Evolutionary conservation across 1,284 basidiomycete species (phyloP), one percentile per base, ranked within the genome.

Genomic region (Ceratobasidium sp.): DNA sequence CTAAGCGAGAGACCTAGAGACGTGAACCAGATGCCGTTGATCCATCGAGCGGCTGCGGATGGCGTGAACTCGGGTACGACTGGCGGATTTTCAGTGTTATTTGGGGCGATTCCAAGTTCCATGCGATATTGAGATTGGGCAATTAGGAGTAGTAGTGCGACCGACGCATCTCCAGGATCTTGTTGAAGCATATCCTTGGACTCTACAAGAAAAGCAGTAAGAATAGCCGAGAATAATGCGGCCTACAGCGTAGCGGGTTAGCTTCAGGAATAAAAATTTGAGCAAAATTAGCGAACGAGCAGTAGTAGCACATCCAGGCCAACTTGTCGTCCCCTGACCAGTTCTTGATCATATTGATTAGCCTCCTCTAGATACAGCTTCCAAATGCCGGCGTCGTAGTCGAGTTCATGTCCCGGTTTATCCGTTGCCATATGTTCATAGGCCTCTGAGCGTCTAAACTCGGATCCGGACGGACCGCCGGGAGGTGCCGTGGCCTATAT

Each of bases 141-240:
- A 18, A 64, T 64, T 9, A 33, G 63, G 9, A 56, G 23, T 9
- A 70, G 63, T 2, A 77, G 46, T 5, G 46, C 28, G 20, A 39
- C 39, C 12, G 63, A 26, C 5, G 44, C 28, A 28, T 61, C 42
- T 9, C 9, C 7, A 28, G 58, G 70, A 28, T 69, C 42, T 15
- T 44, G 42, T n/a, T 77, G 44, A 15, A 77, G 40, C 2, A 51
- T 10, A 3, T 67, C 44, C 20, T 63, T 49, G 2, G 53, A 44
- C 42, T 77, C 73, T 23, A 77, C 53, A 2, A 77, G 53, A 46
- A 77, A 77, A 4, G 73, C 73, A 3, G 73, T 66, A 15, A 66
- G 73, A 33, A 77, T 67, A 26, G 60, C 64, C 10, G 73, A 56
- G 42, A 77, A 77, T 39, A 77, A 28, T 13, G 60, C 63, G 20